Conservation (phyloP, 306 rosid genomes). For the Lupinus albus region DNA sequence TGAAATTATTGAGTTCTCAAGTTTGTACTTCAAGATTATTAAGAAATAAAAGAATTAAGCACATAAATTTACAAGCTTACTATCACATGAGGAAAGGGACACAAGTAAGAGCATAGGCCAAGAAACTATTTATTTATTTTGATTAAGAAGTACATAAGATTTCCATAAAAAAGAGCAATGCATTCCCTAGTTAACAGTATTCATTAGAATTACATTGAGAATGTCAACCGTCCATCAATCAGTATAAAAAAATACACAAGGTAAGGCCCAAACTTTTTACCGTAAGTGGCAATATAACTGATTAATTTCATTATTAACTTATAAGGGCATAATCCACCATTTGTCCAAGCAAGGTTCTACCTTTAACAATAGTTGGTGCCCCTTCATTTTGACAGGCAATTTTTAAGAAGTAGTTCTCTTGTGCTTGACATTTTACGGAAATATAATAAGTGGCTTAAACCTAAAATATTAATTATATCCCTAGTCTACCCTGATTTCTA, state of each 20-base stretch:
- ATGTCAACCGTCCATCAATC: neutral
- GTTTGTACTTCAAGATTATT: no score
- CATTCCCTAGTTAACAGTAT: neutral
- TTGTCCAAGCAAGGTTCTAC: conserved; percentile 17
- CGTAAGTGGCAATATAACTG: neutral
- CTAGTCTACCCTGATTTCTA: neutral
- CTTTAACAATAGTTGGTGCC: neutral
- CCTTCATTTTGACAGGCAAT: conserved; percentile 1
- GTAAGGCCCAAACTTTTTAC: conserved; percentile 11
- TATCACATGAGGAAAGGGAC: neutral
- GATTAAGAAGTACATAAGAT: neutral
- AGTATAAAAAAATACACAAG: neutral
- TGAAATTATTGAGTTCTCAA: no score
- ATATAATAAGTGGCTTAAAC: neutral
- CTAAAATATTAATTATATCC: conserved; percentile 19
- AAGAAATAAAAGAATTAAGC: neutral
- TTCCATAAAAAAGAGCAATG: neutral
- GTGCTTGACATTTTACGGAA: conserved; percentile 6
- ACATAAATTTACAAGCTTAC: neutral
- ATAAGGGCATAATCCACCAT: neutral
- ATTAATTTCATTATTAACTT: neutral
- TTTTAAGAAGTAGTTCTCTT: conserved; percentile 10
- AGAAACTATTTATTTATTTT: neutral
- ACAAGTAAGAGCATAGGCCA: conserved; percentile 9
- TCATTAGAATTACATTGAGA: conserved; percentile 6